Evolutionary conservation across 2,329 filamentous ascomycete genomes (phyloP).

Genomic region (Microcyclosporella mali): DNA sequence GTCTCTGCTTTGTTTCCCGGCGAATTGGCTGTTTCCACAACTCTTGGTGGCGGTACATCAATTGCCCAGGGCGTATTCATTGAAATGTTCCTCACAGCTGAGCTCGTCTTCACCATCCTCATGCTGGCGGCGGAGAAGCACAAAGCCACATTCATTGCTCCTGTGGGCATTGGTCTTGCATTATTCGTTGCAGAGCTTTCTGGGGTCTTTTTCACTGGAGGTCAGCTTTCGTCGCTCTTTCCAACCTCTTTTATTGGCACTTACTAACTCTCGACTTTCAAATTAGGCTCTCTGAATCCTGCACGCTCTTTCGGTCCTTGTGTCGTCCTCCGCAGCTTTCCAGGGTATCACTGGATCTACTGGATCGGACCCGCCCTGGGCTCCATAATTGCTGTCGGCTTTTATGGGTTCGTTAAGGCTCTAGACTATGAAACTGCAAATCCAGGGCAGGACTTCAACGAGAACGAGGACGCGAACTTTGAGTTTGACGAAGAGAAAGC

Average conservation of each 20-base stretch:
- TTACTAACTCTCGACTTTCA: too few species aligned
- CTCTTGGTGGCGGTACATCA: slow-evolving; percentile 22
- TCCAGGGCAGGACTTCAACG: slow-evolving; percentile 13
- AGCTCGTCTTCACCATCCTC: slow-evolving; percentile 37
- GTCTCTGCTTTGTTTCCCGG: neutral
- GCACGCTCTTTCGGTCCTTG: slow-evolving; percentile 30
- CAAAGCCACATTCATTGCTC: slow-evolving; percentile 40
- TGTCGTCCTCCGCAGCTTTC: slow-evolving; percentile 1
- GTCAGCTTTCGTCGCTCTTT: too few species aligned
- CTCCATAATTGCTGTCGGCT: slow-evolving; percentile 11
- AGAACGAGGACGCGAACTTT: too few species aligned
- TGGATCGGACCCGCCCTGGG: neutral
- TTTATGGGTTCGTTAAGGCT: slow-evolving; percentile 27
- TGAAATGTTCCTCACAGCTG: slow-evolving; percentile 36
- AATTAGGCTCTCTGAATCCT: slow-evolving; percentile 29
- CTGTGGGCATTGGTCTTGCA: slow-evolving; percentile 43
- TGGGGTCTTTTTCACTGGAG: slow-evolving; percentile 33
- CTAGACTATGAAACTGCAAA: slow-evolving; percentile 29
- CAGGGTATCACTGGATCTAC: too few species aligned
- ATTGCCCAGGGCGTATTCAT: too few species aligned
- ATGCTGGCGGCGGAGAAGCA: slow-evolving; percentile 28
- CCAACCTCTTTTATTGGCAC: too few species aligned
- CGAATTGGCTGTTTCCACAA: neutral
- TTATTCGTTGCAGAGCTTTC: slow-evolving; percentile 43
- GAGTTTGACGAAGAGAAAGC: too few species aligned